Percentiles rank a stretch among this genome's conserved stretches.
Evolutionary conservation across 805 yeast species (phyloP).

Genomic region (Clavispora fructus): DNA sequence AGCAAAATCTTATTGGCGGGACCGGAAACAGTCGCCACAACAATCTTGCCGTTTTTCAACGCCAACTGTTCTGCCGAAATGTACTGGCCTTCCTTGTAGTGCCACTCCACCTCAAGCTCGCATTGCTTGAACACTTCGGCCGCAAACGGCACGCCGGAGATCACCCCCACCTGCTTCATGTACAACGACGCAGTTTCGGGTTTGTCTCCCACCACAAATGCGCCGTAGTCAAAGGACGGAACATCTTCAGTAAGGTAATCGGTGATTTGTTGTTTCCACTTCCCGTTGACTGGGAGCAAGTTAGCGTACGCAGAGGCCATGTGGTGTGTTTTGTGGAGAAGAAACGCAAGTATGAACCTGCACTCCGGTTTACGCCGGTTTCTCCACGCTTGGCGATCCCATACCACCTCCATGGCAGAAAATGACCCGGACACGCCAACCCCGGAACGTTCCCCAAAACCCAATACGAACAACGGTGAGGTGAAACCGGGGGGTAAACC

Average conservation of each 20-base stretch:
- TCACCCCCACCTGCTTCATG: constrained; percentile 75
- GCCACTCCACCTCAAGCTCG: constrained; percentile 68
- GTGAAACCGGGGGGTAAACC: background rate
- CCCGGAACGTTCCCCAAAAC: too few relatives aligned
- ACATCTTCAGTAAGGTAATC: constrained; percentile 81
- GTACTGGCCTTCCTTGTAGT: constrained; percentile 59
- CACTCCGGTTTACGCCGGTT: background rate
- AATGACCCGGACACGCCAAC: too few relatives aligned
- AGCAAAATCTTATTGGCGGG: constrained; percentile 73
- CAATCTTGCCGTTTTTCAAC: constrained; percentile 48
- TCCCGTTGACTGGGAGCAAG: constrained; percentile 68
- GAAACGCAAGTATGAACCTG: background rate
- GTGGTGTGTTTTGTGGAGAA: constrained; percentile 1
- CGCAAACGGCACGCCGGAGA: constrained; percentile 88
- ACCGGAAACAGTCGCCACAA: constrained; percentile 75
- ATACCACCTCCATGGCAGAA: too few relatives aligned
- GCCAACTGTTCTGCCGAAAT: constrained; percentile 38
- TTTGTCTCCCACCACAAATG: constrained; percentile 84
- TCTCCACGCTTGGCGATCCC: background rate
- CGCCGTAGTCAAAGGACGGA: constrained; percentile 93
- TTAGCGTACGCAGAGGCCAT: constrained; percentile 35
- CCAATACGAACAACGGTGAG: too few relatives aligned
- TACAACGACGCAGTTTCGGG: constrained; percentile 67
- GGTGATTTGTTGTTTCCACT: constrained; percentile 77
- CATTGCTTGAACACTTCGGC: constrained; percentile 79